Conservation (phyloP, 768 basidiomycete species). For the Mycena floridula region DNA sequence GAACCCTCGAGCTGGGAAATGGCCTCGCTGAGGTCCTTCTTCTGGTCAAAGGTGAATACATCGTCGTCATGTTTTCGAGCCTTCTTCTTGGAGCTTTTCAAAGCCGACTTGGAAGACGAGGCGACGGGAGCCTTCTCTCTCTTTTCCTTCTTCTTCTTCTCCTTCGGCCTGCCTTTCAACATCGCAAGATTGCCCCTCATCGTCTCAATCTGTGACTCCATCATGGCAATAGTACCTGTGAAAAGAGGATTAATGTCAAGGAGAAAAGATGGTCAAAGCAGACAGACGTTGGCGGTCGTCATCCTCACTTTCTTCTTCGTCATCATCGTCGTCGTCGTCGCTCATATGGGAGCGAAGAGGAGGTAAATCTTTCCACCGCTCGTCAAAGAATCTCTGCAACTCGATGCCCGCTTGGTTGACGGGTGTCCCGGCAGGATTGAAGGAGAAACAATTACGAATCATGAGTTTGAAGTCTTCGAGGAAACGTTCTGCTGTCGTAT, state of each 20-base stretch:
- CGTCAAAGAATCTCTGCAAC: conserved; percentile 83
- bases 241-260: conserved; percentile 14
- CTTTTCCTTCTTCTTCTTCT: conserved; percentile 65
- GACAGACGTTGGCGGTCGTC: conserved; percentile 60
- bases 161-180: conserved; percentile 58
- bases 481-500: conserved; percentile 74
- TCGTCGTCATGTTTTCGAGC: conserved; percentile 74
- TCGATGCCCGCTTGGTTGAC: conserved; percentile 85
- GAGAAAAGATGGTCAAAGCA: conserved; percentile 3
- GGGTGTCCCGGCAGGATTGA: conserved; percentile 84
- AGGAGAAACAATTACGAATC: conserved; percentile 89
- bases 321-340: conserved; percentile 61
- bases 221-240: conserved; percentile 63
- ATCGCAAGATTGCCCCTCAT: conserved; percentile 66
- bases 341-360: conserved; percentile 51
- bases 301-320: conserved; percentile 58
- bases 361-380: conserved; percentile 84
- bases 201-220: conserved; percentile 78
- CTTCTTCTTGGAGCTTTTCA: conserved; percentile 48
- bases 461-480: conserved; percentile 90
- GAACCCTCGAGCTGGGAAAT: conserved; percentile 80
- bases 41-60: conserved; percentile 89
- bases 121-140: conserved; percentile 45
- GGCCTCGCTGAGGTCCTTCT: conserved; percentile 96
- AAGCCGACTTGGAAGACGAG: conserved; percentile 52